Base-by-base conservation (phyloP, 208 protist genomes). In the Acanthamoeba healyi region DNA sequence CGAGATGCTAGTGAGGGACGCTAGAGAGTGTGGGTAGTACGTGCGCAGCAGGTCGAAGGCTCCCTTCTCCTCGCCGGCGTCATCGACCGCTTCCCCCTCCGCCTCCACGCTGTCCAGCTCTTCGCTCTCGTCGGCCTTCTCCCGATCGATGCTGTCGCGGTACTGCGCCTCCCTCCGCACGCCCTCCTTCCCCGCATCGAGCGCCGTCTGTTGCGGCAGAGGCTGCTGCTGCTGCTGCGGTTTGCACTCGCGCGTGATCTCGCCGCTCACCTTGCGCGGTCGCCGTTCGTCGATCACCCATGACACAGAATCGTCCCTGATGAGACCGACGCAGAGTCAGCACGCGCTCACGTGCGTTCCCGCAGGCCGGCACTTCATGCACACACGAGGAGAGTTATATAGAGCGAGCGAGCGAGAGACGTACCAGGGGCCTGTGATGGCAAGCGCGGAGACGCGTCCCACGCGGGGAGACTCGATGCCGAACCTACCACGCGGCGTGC, bases 1-100 rank as follows among this genome's bases (percentile, higher is more conserved):
- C 9, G 32, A 10, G 44, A 49, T 3, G 32, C 42, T 51, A 22
- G 44, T 58, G 6, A 86, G 77, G 26, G 46, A 49, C 24, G 40
- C 77, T 24, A 86, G 32, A 7, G 77, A 86, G 29, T 86, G 44
- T 14, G 77, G 77, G 22, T 86, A 86, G 44, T 86, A 86, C 42
- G 77, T 58, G 3, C 46, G 6, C 17, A 86, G 46, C 24, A 86
- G 7, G 4, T 86, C 40, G 44, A 86, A 58, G 42, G 46, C 77
- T 86, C 77, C 77, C 46, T 86, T 86, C 46, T 58, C 77, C 29
- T 58, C 77, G 0, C 9, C 12, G 2, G 14, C 34, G 6, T 77
- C 67, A n/a, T n/a, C n/a, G n/a, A n/a, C n/a, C n/a, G n/a, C n/a
- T 32, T 19, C 29, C 29, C n/a, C 67, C 19, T 29, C 70, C 22